These are phyloP conservation scores for Pterocarpus santalinus DNA, from an alignment of 306 rosid genomes.

Conservation along the genomic window DNA sequence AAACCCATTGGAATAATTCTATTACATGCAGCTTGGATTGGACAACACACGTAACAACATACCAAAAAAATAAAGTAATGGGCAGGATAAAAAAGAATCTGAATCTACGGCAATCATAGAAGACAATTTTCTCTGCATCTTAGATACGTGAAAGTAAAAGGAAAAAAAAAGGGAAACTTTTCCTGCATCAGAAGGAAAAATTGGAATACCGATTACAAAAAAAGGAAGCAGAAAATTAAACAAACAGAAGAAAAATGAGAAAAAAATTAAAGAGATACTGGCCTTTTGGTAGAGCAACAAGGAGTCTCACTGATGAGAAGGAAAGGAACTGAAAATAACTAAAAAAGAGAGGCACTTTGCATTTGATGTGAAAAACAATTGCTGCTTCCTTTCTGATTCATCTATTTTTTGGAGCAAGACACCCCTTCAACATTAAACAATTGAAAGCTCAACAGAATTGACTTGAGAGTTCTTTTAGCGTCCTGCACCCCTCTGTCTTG, in stretches of 20 bases:
- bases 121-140: background rate
- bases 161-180: background rate
- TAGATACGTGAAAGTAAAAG: too few relatives aligned
- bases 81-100: constrained; percentile 11
- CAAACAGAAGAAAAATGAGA: background rate
- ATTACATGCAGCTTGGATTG: constrained; percentile 4
- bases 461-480: constrained; percentile 4
- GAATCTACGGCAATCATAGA: constrained; percentile 38
- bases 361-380: constrained; percentile 52
- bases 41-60: constrained; percentile 7
- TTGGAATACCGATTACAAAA: constrained; percentile 19
- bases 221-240: constrained; percentile 8
- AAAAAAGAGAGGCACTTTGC: constrained; percentile 32
- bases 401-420: constrained; percentile 17
- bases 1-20: constrained; percentile 18
- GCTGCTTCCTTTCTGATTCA: constrained; percentile 40
- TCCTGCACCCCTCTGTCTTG: background rate
- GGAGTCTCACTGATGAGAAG: constrained; percentile 40
- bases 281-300: constrained; percentile 49
- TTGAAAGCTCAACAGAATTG: constrained; percentile 51
- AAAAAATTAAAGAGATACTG: constrained; percentile 37
- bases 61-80: background rate
- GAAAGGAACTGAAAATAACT: constrained; percentile 35
- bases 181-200: constrained; percentile 16
- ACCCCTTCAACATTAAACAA: constrained; percentile 52